Conservation (phyloP, 352 stramenopile species). For the Peronospora belbahrii region DNA sequence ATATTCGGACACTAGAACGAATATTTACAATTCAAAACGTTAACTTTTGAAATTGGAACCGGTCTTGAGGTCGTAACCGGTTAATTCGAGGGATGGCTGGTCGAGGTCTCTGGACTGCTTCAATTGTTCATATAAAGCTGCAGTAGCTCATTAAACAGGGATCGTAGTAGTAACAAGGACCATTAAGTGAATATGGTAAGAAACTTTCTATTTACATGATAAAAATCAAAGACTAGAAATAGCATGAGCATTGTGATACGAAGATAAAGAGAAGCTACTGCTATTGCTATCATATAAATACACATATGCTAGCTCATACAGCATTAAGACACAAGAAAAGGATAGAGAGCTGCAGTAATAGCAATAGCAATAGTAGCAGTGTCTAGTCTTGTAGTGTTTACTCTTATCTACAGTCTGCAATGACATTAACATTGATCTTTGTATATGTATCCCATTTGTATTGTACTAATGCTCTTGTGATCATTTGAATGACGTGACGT, state of each 20-base stretch:
- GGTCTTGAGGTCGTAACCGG: conserved; percentile 12
- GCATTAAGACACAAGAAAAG: no score
- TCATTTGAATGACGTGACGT: conserved; percentile 14
- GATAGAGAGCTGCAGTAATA: conserved; percentile 1
- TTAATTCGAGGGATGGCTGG: conserved; percentile 23
- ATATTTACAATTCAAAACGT: conserved; percentile 1
- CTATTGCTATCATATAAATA: neutral
- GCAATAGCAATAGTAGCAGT: conserved; percentile 11
- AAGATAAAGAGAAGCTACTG: conserved; percentile 17
- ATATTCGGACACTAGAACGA: neutral
- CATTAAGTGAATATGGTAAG: conserved; percentile 84
- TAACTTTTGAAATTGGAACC: no score
- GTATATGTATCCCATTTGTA: no score
- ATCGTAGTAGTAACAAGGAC: conserved; percentile 50
- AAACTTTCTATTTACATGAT: neutral
- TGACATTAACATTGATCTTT: no score
- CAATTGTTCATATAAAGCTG: conserved; percentile 21
- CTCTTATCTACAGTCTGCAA: no score
- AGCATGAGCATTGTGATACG: neutral
- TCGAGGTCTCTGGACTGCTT: conserved; percentile 19
- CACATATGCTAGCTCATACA: no score
- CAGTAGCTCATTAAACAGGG: conserved; percentile 78
- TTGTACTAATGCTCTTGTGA: conserved; percentile 12
- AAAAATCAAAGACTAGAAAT: neutral
- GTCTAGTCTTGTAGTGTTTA: no score